A percentile compares a stretch with the other conserved stretches of the same genome.
Evolutionary conservation across 495 filamentous ascomycete genomes (phyloP).

Genomic region (Annulohypoxylon maeteangense): DNA sequence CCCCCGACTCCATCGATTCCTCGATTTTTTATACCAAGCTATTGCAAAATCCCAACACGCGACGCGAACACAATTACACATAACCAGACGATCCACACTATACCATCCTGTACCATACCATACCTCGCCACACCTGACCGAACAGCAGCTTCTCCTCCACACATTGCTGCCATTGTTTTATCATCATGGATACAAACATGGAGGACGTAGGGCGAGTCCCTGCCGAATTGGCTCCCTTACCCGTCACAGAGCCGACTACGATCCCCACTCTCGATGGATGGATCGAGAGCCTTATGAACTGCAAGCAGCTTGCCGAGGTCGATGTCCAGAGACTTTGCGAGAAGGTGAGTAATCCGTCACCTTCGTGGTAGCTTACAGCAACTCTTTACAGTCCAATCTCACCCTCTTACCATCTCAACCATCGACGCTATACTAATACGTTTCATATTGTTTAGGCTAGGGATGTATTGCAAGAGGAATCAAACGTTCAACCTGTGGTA

Average conservation of each 20-base stretch:
- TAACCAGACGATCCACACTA: not conserved
- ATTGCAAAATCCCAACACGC: slow-evolving; percentile 8
- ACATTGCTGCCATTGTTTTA: slow-evolving; percentile 1
- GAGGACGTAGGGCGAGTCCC: slow-evolving; percentile 91
- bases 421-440: slow-evolving; percentile 30
- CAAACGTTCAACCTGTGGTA: slow-evolving; percentile 99
- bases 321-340: slow-evolving; percentile 98
- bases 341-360: slow-evolving; percentile 73
- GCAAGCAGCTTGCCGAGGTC: slow-evolving; percentile 94
- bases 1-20: slow-evolving; percentile 8
- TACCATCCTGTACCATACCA: not conserved
- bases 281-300: slow-evolving; percentile 98
- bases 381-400: not conserved
- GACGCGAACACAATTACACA: not conserved
- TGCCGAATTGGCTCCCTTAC: slow-evolving; percentile 78
- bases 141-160: not conserved
- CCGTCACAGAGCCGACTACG: slow-evolving; percentile 81
- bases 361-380: slow-evolving; percentile 13
- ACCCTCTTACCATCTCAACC: slow-evolving; percentile 22
- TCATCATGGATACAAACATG: slow-evolving; percentile 96
- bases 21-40: not conserved
- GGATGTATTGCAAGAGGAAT: slow-evolving; percentile 96
- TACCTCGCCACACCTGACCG: not conserved
- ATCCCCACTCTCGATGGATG: slow-evolving; percentile 96
- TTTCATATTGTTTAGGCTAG: slow-evolving; percentile 70